A percentile compares a stretch with the other conserved stretches of the same genome.
phyloP scores from a whole-genome alignment of 495 filamentous ascomycete genomes.

The Neurospora sp. region DNA sequence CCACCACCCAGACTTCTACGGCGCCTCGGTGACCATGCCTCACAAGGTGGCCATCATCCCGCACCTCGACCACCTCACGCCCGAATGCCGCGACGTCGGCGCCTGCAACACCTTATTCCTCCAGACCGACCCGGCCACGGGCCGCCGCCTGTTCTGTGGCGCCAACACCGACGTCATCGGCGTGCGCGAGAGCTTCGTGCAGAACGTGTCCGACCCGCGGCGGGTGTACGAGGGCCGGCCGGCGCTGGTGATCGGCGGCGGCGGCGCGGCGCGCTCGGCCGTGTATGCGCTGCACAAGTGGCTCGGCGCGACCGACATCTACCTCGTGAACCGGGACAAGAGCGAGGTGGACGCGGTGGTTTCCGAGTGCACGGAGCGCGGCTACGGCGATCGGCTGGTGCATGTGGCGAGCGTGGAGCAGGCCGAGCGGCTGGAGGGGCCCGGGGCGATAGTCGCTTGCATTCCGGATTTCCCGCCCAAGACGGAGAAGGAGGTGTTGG shows the following conservation, averaged over 20 bases:
- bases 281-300: conserved; percentile 58
- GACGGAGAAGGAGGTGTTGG: conserved; percentile 45
- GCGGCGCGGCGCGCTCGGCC: conserved; percentile 55
- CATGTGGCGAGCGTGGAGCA: conserved; percentile 46
- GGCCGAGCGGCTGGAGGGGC: conserved; percentile 44
- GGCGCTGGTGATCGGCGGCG: no score
- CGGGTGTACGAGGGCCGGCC: conserved; percentile 32
- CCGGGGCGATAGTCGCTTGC: conserved; percentile 52
- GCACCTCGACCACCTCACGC: conserved; percentile 56
- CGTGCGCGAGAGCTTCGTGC: conserved; percentile 55
- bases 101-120: conserved; percentile 68
- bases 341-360: conserved; percentile 55
- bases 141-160: conserved; percentile 43
- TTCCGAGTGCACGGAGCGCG: conserved; percentile 39
- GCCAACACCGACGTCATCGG: conserved; percentile 72
- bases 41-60: conserved; percentile 61
- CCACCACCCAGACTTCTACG: conserved; percentile 25
- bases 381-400: conserved; percentile 40
- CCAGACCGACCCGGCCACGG: conserved; percentile 27
- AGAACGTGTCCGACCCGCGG: conserved; percentile 35
- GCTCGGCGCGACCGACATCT: conserved; percentile 54
- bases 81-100: conserved; percentile 55
- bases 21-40: conserved; percentile 64
- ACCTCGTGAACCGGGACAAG: conserved; percentile 58
- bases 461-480: conserved; percentile 61